Base-by-base conservation (phyloP, 2,329 filamentous ascomycete genomes). In the Anthostomella pinea region DNA sequence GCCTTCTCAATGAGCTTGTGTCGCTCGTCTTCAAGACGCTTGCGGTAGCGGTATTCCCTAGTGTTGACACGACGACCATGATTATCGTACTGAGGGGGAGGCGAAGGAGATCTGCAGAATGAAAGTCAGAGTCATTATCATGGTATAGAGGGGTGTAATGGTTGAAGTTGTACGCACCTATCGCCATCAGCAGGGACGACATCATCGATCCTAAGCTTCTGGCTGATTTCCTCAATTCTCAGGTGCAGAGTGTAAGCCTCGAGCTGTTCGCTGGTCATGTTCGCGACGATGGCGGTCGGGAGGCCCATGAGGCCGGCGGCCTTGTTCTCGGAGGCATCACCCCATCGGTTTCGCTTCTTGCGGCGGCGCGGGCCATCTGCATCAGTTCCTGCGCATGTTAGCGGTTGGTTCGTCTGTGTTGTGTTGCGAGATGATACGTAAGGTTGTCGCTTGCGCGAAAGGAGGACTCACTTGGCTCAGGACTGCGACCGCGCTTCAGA, bases 11-110 rank as follows among this genome's bases (percentile, higher is more conserved):
- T 87, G 56, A 97, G 78, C 68, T 97, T 97, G 72, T 98, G 93
- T 51, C 93, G 90, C 71, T 98, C 93, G 63, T 98, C 93, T 70
- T 98, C 93, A 48, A 98, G 86, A 48, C 85, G 84, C 77, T 97
- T 98, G 63, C 91, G 85, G 71, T 98, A 98, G 58, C 93, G 89
- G 70, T 91, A 95, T 72, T 98, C 94, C 68, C 94, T 83, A 40
- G 94, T 98, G 69, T 98, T 98, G 70, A 97, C 88, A 89, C 93
- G 93, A 55, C 91, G 87, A 73, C 93, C 93, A 60, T 96, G 94
- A 73, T 98, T 98, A 68, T 98, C 93, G 71, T 98, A 98, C 68
- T 97, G 91, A 8, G 93, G 93, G 21, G 93, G 77, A 23, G 93
- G 93, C 42, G 93, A 98, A 14, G 91, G 91, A 40, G 93, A 98